Evolutionary conservation across 1,284 basidiomycete species (phyloP).

Genomic region (Melanopsichium pennsylvanicum): DNA sequence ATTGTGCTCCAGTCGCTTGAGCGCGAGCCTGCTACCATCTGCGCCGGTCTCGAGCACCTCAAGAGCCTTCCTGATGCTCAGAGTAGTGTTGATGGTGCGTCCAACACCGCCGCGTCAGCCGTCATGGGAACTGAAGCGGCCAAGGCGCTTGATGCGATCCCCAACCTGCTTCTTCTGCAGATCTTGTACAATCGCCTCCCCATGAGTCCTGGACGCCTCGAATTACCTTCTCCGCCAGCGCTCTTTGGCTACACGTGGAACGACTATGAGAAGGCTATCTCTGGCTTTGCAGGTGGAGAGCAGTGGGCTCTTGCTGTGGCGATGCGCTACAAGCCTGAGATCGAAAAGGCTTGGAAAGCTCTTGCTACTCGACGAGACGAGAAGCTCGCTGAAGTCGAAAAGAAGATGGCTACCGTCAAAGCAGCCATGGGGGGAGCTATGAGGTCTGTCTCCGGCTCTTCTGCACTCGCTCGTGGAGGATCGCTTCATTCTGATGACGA

Average conservation of each 20-base stretch:
- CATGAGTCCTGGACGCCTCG: constrained; percentile 25
- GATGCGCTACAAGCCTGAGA: constrained; percentile 49
- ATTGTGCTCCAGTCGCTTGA: constrained; percentile 56
- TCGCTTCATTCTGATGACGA: constrained; percentile 30
- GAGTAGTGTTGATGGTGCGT: background rate
- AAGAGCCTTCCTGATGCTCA: constrained; percentile 19
- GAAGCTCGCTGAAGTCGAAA: constrained; percentile 19
- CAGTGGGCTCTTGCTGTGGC: constrained; percentile 55
- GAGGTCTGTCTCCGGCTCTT: constrained; percentile 27
- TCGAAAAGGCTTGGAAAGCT: constrained; percentile 37
- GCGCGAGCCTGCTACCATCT: constrained; percentile 49
- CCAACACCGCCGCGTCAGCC: background rate
- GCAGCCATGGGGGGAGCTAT: constrained; percentile 5
- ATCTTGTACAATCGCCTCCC: constrained; percentile 60
- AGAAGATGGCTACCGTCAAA: constrained; percentile 5
- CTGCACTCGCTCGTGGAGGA: constrained; percentile 17
- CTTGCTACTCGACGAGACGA: constrained; percentile 21
- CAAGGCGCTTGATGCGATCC: constrained; percentile 58
- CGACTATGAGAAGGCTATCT: constrained; percentile 59
- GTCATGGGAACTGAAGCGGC: constrained; percentile 29
- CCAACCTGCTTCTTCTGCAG: constrained; percentile 58
- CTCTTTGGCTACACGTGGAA: constrained; percentile 58
- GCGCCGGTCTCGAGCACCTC: constrained; percentile 26
- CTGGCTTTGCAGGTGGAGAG: constrained; percentile 58
- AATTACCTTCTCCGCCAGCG: constrained; percentile 54